Evolutionary conservation across 208 protist genomes (phyloP), one percentile per base, ranked within the genome.

Genomic region (Acanthamoeba triangularis): DNA sequence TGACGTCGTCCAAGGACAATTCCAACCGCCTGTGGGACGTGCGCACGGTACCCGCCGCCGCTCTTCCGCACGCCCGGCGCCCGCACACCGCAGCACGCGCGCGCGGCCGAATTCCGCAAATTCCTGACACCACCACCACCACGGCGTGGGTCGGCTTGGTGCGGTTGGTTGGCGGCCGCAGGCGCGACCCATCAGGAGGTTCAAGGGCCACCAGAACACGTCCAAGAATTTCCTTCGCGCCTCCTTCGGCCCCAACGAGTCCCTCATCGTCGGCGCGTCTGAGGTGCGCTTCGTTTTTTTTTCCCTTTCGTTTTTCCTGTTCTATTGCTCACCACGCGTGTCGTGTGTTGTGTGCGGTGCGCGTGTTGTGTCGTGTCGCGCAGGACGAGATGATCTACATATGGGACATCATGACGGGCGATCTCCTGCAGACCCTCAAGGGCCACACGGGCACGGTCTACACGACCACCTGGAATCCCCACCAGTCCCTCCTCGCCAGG

Each of bases 171-270:
- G 49, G 7, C 13, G 49, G 14, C 14, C 10, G 30, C 80, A 96
- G 96, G 95, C 96, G 25, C 65, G 96, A 16, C 96, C 97, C 20
- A 93, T 98, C 47, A 95, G 94, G 33, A 30, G 97, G 20, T 98
- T 98, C 80, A 98, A 98, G 74, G 98, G 98, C 49, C 98, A 98
- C 82, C 97, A 98, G 54, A 98, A 98, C 96, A 98, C 97, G 10
- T 97, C 96, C n/a, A 98, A 98, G 56, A 98, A 98, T 93, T 98
- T 98, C 80, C 85, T 98, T 4, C 92, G 97, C 18, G 84, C 74
- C 1, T 33, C 41, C 11, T 98, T 98, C 82, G 97, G 97, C 23
- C 96, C 97, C 23, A 97, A 96, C 20, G 80, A 97, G 35, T 90
- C 74, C 11, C 65, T 97, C 0, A 96, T 98, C 0, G 65, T 97